Conservation (phyloP, 2,329 filamentous ascomycete genomes). For the Stachybotrys elegans region DNA sequence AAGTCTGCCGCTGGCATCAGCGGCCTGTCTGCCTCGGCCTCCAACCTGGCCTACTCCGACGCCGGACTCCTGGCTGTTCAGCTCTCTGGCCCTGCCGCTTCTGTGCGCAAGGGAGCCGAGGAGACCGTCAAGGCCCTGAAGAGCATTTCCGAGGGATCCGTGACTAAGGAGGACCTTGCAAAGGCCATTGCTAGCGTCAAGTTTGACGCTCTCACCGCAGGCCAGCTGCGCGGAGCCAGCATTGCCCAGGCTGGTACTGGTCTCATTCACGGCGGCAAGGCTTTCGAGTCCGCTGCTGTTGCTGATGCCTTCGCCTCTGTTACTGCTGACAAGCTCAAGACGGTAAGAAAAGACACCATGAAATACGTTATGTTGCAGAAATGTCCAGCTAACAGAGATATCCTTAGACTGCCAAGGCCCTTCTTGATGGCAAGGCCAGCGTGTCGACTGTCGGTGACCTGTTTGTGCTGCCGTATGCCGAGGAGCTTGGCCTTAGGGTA, state of each 20-base stretch:
- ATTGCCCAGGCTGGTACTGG: slow-evolving; percentile 81
- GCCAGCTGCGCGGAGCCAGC: slow-evolving; percentile 71
- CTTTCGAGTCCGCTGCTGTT: slow-evolving; percentile 77
- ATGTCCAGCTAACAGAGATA: slow-evolving; percentile 16
- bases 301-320: slow-evolving; percentile 77
- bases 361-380: slow-evolving; percentile 16
- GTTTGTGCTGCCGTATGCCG: slow-evolving; percentile 83
- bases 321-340: slow-evolving; percentile 77
- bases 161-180: slow-evolving; percentile 78
- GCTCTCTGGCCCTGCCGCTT: slow-evolving; percentile 67
- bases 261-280: slow-evolving; percentile 73
- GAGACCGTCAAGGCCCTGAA: slow-evolving; percentile 78
- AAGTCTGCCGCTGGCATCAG: slow-evolving; percentile 67
- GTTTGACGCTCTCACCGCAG: slow-evolving; percentile 81
- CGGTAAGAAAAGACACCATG: slow-evolving; percentile 51
- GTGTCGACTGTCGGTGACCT: slow-evolving; percentile 90
- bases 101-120: slow-evolving; percentile 69
- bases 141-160: slow-evolving; percentile 68
- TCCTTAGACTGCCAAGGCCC: slow-evolving; percentile 76
- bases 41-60: slow-evolving; percentile 85
- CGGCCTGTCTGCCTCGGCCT: slow-evolving; percentile 64
- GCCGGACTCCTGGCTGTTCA: slow-evolving; percentile 84
- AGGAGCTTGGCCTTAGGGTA: slow-evolving; percentile 90
- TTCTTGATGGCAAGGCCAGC: slow-evolving; percentile 83
- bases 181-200: slow-evolving; percentile 93